Evolutionary conservation across 164 flowering plant genomes (phyloP).

Genomic region (Umbellularia californica): DNA sequence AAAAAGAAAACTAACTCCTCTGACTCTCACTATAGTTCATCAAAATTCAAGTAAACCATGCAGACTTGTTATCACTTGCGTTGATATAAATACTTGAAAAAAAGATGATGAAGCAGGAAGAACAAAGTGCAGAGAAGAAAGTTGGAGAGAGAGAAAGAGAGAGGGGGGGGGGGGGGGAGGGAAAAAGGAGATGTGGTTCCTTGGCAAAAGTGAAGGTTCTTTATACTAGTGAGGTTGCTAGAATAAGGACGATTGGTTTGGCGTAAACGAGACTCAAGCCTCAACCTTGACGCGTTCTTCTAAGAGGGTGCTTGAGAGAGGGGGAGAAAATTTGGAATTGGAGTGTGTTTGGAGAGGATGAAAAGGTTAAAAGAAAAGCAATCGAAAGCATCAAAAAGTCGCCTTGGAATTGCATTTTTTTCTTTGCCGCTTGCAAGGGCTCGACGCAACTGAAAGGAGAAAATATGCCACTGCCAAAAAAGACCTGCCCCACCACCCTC

Average conservation of each 20-base stretch:
- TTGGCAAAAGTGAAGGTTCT: conserved; percentile 18
- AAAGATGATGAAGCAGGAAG: neutral
- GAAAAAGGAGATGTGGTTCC: neutral
- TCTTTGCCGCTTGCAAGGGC: conserved; percentile 8
- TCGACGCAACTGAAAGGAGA: conserved; percentile 20
- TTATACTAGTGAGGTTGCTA: conserved; percentile 28
- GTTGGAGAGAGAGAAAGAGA: conserved; percentile 5
- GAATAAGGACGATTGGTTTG: conserved; percentile 27
- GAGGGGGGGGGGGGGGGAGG: neutral
- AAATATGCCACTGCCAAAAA: conserved; percentile 13
- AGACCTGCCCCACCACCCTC: neutral
- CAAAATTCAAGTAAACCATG: conserved; percentile 4
- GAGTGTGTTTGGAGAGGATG: conserved; percentile 7
- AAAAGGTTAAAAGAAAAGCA: conserved; percentile 19
- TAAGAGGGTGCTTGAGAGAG: conserved; percentile 3
- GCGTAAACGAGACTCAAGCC: conserved; percentile 58
- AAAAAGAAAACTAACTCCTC: neutral
- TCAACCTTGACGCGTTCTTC: conserved; percentile 23
- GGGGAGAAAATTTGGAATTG: neutral
- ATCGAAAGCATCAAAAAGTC: conserved; percentile 10
- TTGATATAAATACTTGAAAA: neutral
- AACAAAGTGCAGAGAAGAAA: neutral
- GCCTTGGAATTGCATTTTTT: conserved; percentile 5
- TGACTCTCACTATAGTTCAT: neutral
- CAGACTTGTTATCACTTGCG: neutral